A percentile compares a stretch with the other conserved stretches of the same genome.
Evolutionary conservation across 306 rosid species (phyloP).

Genomic region (Datisca glomerata): DNA sequence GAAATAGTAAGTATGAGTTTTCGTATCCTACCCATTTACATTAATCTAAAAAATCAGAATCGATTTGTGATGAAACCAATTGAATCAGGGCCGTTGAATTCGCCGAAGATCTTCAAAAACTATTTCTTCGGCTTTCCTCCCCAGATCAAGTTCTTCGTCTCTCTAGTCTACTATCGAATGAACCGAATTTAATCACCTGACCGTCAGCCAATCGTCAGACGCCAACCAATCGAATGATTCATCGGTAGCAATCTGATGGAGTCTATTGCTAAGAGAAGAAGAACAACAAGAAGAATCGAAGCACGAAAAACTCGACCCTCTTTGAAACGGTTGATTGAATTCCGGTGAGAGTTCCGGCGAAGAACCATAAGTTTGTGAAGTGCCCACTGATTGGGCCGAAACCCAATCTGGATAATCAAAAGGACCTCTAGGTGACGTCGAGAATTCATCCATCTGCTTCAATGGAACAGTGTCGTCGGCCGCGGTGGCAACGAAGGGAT

Average conservation of each 20-base stretch:
- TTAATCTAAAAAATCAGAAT: too few relatives aligned
- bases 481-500: constrained; percentile 34
- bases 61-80: too few relatives aligned
- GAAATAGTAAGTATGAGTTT: too few relatives aligned
- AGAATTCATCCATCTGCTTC: neutral
- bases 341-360: constrained; percentile 12
- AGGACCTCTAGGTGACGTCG: constrained; percentile 38
- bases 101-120: too few relatives aligned
- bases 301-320: constrained; percentile 6
- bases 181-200: constrained; percentile 16
- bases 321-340: neutral
- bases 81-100: too few relatives aligned
- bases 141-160: too few relatives aligned
- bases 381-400: constrained; percentile 10
- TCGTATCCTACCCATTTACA: too few relatives aligned
- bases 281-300: neutral
- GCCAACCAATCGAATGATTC: constrained; percentile 27
- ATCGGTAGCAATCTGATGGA: constrained; percentile 24
- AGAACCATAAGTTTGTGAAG: neutral
- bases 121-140: too few relatives aligned
- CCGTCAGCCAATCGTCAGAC: constrained; percentile 33
- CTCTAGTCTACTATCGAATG: too few relatives aligned
- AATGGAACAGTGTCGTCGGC: constrained; percentile 11
- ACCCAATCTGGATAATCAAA: constrained; percentile 51
- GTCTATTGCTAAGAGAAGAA: constrained; percentile 18